Percentiles rank a stretch among this genome's conserved stretches.
Evolutionary conservation across 805 yeast genomes (phyloP).

Genomic region (Candida loeiensis): DNA sequence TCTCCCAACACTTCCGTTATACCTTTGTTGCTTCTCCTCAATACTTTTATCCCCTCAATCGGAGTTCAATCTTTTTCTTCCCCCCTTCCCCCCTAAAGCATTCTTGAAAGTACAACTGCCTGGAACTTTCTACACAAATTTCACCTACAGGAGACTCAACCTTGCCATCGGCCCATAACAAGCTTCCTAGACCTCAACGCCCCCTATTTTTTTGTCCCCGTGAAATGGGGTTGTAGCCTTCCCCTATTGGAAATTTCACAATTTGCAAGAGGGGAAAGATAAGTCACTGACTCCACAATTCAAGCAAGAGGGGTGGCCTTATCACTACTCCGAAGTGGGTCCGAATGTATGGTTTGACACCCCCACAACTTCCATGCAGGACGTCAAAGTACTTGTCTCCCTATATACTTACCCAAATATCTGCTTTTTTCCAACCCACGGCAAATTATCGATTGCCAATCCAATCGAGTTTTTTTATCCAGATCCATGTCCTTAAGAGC

Average conservation of each 20-base stretch:
- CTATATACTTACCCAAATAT: slow-evolving; percentile 8
- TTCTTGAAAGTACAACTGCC: too few species aligned
- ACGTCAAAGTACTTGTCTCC: slow-evolving; percentile 2
- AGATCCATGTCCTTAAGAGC: slow-evolving; percentile 38
- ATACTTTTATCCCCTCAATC: too few species aligned
- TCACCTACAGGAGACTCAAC: too few species aligned
- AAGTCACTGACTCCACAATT: neutral
- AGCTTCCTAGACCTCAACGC: neutral
- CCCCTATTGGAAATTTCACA: slow-evolving; percentile 1
- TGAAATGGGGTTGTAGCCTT: neutral
- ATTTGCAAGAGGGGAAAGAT: neutral
- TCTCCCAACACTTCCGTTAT: too few species aligned
- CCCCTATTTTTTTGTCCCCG: slow-evolving; percentile 1
- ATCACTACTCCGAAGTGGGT: slow-evolving; percentile 2
- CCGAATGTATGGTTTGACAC: slow-evolving; percentile 2
- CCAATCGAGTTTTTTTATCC: neutral
- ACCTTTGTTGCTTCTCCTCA: neutral
- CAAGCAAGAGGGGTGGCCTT: slow-evolving; percentile 1
- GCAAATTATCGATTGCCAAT: neutral
- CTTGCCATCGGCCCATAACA: neutral
- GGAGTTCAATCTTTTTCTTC: too few species aligned
- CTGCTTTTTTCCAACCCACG: neutral
- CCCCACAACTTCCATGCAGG: slow-evolving; percentile 1
- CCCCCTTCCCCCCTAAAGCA: too few species aligned
- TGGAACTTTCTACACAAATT: too few species aligned